phyloP scores from a whole-genome alignment of 371 early-diverging fungal genomes.

The Mortierella sp. region DNA sequence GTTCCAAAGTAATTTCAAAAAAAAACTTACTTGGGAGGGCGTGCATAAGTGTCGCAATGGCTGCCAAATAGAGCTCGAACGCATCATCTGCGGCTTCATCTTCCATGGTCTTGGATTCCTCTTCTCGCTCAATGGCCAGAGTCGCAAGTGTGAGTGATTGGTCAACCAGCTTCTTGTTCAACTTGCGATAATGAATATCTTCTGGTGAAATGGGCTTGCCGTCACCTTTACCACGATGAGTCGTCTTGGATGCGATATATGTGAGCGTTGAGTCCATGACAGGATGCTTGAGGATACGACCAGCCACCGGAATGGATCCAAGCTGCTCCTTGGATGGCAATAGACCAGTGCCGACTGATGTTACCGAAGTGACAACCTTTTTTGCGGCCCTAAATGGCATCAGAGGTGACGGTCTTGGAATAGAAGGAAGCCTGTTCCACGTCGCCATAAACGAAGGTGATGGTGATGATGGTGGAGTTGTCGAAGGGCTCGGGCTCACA shows the following conservation, averaged over 20 bases:
- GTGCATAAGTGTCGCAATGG: slow-evolving; percentile 61
- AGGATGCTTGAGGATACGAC: slow-evolving; percentile 54
- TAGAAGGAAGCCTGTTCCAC: slow-evolving; percentile 36
- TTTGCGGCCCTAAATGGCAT: slow-evolving; percentile 44
- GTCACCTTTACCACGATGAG: slow-evolving; percentile 8
- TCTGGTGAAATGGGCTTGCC: slow-evolving; percentile 27
- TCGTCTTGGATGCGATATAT: slow-evolving; percentile 53
- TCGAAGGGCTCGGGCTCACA: slow-evolving; percentile 32
- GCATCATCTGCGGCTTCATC: slow-evolving; percentile 63
- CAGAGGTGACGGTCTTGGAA: slow-evolving; percentile 48
- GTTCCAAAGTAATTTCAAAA: neutral
- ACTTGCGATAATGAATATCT: slow-evolving; percentile 41
- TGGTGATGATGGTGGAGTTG: slow-evolving; percentile 44
- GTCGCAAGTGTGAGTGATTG: slow-evolving; percentile 61
- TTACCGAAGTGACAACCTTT: slow-evolving; percentile 49
- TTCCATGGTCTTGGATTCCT: slow-evolving; percentile 49
- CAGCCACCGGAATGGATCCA: slow-evolving; percentile 52
- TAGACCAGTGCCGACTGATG: slow-evolving; percentile 46
- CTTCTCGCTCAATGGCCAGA: slow-evolving; percentile 62
- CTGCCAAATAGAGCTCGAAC: slow-evolving; percentile 65
- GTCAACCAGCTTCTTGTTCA: slow-evolving; percentile 60
- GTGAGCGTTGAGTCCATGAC: slow-evolving; percentile 58
- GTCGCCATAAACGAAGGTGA: slow-evolving; percentile 43
- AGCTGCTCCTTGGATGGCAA: slow-evolving; percentile 53
- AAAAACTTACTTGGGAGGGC: slow-evolving; percentile 65